Conservation (phyloP, 768 basidiomycete genomes). For the Dacryopinax primogenitus region DNA sequence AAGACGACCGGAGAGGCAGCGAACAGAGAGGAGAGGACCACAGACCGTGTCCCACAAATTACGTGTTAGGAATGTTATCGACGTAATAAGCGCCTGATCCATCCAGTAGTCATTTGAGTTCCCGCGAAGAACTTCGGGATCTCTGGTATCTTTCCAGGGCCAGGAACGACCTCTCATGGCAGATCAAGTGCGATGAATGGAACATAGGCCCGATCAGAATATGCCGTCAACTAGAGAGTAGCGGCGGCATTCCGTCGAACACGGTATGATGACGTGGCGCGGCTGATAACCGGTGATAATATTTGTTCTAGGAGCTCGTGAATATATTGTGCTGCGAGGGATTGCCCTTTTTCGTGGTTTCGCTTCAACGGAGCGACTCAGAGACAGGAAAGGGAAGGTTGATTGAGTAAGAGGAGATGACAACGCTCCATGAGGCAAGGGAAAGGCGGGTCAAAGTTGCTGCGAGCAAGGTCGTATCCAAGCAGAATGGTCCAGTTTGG, state of each 20-base stretch:
- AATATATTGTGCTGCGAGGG: neutral
- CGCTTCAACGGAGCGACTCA: neutral
- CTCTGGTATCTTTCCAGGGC: neutral
- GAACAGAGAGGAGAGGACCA: neutral
- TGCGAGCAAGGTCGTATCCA: no score
- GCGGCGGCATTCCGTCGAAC: neutral
- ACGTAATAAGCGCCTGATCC: neutral
- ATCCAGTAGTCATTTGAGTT: neutral
- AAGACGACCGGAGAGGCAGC: neutral
- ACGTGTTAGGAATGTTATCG: no score
- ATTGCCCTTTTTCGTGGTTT: neutral
- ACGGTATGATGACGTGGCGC: neutral
- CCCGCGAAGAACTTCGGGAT: neutral
- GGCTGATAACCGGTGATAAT: neutral
- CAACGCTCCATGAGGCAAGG: no score
- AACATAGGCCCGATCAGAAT: neutral
- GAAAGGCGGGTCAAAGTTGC: no score
- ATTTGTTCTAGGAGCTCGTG: neutral
- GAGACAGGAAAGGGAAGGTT: neutral
- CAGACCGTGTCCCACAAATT: no score
- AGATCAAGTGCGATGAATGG: neutral
- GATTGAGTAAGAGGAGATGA: no score
- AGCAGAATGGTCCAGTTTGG: no score
- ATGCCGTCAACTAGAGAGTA: neutral
- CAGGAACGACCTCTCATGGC: constrained; percentile 8